These are phyloP conservation scores for Rhododendron ovatum DNA, from an alignment of 148 eudicot genomes.

Conservation along the genomic window DNA sequence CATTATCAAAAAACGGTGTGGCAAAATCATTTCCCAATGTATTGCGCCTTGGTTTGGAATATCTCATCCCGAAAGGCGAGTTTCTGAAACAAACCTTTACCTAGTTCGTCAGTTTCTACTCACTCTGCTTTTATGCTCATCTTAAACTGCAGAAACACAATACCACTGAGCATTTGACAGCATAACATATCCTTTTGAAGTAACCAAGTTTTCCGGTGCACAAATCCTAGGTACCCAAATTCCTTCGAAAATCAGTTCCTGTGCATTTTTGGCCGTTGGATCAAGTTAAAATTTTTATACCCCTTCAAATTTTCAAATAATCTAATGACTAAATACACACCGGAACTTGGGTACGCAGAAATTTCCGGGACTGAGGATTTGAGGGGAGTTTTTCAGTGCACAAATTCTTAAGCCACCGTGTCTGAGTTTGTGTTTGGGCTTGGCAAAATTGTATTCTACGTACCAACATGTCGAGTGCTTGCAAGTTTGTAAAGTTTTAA, in stretches of 20 bases:
- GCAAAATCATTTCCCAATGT: too few relatives aligned
- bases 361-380: too few relatives aligned
- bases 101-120: not conserved
- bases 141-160: not conserved
- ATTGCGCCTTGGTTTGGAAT: not conserved
- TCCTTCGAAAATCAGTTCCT: too few relatives aligned
- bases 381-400: too few relatives aligned
- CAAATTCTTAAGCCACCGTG: not conserved
- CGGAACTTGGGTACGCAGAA: too few relatives aligned
- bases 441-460: not conserved
- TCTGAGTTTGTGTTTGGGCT: not conserved
- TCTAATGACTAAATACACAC: too few relatives aligned
- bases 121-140: not conserved
- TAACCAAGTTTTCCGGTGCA: not conserved
- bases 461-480: not conserved
- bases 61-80: not conserved
- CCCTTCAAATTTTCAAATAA: too few relatives aligned
- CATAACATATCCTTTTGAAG: not conserved
- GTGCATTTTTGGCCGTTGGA: too few relatives aligned
- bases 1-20: too few relatives aligned
- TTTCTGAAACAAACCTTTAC: too few relatives aligned
- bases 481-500: not conserved
- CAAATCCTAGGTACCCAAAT: too few relatives aligned
- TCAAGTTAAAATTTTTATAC: too few relatives aligned
- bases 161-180: not conserved